phyloP scores from a whole-genome alignment of 352 stramenopile genomes.

The Phytophthora rubi region DNA sequence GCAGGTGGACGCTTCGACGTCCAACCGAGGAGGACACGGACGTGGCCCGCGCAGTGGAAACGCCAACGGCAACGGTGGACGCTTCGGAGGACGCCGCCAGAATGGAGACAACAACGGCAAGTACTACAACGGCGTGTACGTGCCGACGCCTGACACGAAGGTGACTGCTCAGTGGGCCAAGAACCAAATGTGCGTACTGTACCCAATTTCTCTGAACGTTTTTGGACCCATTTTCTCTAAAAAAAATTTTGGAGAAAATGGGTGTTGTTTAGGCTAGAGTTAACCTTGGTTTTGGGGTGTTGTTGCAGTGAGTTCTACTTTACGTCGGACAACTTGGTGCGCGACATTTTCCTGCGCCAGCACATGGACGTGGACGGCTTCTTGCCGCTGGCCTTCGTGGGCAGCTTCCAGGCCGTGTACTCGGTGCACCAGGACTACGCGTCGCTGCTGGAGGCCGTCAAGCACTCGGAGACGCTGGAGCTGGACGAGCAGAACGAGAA shows the following conservation, averaged over 20 bases:
- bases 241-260: background rate
- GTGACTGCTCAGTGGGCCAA: conserved; percentile 85
- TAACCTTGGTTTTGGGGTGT: background rate
- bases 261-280: background rate
- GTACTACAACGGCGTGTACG: conserved; percentile 84
- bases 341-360: conserved; percentile 85
- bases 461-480: conserved; percentile 70
- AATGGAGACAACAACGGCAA: conserved; percentile 63
- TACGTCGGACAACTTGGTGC: conserved; percentile 82
- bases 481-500: conserved; percentile 91
- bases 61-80: conserved; percentile 13
- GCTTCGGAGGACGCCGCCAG: conserved; percentile 50
- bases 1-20: conserved; percentile 12
- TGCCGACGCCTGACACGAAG: conserved; percentile 70
- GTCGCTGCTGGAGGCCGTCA: conserved; percentile 78
- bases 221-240: background rate
- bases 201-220: background rate
- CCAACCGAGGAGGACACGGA: conserved; percentile 14
- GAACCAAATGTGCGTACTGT: conserved; percentile 59
- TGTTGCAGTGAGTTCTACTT: conserved; percentile 86
- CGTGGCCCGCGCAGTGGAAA: conserved; percentile 22
- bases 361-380: conserved; percentile 91
- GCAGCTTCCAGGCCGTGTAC: conserved; percentile 90
- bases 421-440: conserved; percentile 86
- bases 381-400: conserved; percentile 89